Evolutionary conservation across 306 rosid species (phyloP).

Genomic region (Acacia melanoxylon): DNA sequence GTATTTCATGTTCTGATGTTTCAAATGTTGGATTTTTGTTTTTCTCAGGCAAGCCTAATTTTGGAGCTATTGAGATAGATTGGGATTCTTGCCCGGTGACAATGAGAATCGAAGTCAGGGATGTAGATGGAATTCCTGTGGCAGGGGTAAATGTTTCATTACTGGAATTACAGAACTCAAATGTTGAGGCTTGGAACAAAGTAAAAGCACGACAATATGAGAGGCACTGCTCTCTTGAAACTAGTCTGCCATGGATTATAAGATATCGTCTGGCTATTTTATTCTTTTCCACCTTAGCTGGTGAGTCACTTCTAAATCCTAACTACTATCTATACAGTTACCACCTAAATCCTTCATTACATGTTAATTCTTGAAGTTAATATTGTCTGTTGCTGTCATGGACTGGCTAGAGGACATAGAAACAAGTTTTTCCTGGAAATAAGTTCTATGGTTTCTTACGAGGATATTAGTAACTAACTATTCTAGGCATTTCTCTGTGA

Average conservation of each 20-base stretch:
- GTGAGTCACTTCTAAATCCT: constrained; percentile 42
- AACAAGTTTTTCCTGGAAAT: background rate
- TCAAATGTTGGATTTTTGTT: constrained; percentile 33
- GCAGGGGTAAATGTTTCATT: constrained; percentile 43
- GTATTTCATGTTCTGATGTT: constrained; percentile 25
- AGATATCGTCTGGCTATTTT: constrained; percentile 68
- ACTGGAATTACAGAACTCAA: constrained; percentile 46
- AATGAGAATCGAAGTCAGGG: constrained; percentile 58
- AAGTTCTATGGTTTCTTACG: constrained; percentile 3
- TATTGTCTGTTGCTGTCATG: background rate
- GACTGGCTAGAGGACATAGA: background rate
- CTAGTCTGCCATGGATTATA: constrained; percentile 58
- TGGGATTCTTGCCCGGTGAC: constrained; percentile 65
- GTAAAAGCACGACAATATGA: constrained; percentile 32
- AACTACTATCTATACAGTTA: constrained; percentile 1
- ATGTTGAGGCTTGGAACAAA: constrained; percentile 22
- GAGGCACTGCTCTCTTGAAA: constrained; percentile 69
- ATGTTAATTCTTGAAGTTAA: background rate
- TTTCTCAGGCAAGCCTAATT: constrained; percentile 69
- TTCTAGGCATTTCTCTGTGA: background rate
- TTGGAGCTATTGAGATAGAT: constrained; percentile 73
- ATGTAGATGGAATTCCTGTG: constrained; percentile 51
- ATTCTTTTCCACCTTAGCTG: constrained; percentile 35
- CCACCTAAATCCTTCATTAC: background rate
- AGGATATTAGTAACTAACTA: background rate